phyloP scores from a whole-genome alignment of 768 basidiomycete species.

The Suillus occidentalis region DNA sequence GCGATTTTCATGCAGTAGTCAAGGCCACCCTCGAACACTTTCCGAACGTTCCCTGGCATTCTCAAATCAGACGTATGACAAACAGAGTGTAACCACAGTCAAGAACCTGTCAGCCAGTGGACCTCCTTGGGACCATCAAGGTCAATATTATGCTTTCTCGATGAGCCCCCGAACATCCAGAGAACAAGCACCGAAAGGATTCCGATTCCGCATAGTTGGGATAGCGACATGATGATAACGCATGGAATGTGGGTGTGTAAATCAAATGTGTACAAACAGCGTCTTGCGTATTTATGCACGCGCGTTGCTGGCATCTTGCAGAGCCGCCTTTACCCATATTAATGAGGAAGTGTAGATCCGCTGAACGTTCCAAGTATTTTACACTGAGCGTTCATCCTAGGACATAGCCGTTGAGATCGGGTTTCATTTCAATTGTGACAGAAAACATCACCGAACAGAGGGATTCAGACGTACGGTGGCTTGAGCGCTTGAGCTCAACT shows the following conservation, averaged over 20 bases:
- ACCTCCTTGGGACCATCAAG: background rate
- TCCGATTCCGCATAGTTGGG: constrained; percentile 1
- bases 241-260: background rate
- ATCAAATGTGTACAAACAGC: background rate
- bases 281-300: background rate
- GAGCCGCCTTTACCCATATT: background rate
- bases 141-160: background rate
- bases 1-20: background rate
- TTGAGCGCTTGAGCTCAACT: too few relatives aligned
- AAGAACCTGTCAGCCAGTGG: background rate
- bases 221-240: background rate
- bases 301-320: background rate
- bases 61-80: background rate
- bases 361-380: background rate
- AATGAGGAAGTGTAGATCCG: background rate
- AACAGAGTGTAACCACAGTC: background rate
- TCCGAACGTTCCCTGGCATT: background rate
- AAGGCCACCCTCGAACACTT: background rate
- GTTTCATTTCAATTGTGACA: too few relatives aligned
- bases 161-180: background rate
- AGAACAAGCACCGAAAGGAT: background rate
- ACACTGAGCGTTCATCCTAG: background rate
- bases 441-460: too few relatives aligned
- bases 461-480: too few relatives aligned
- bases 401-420: too few relatives aligned